Base-by-base conservation (phyloP, 441 rosid genomes). In the Populus hybrid region DNA sequence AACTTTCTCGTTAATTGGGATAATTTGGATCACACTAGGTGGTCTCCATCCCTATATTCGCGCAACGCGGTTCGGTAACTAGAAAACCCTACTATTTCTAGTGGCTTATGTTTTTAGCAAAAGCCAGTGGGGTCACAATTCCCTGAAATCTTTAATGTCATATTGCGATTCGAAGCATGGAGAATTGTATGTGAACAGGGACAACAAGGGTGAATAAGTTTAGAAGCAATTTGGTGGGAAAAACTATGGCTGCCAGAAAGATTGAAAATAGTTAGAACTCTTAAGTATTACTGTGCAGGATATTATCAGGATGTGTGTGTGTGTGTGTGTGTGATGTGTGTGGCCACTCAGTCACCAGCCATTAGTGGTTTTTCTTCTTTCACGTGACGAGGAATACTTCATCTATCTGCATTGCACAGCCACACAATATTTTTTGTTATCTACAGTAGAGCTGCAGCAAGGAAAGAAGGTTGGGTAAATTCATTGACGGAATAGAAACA, bases 41-140 rank as follows among this genome's bases (percentile, higher is more conserved):
- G 80, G 83, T 70, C 36, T 78, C 76, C 80, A 53, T 75, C 28
- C 77, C 82, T 73, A 28, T 69, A 75, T 82, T 80, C 32, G 57
- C 84, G 80, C 79, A 78, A 66, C 79, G 38, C 78, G 77, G 11
- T 67, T 67, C 5, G 76, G 34, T 53, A n/a, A 7, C 69, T 5
- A 4, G 14, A 28, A 26, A 32, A 38, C 36, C 34, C 32, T n/a
- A 24, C 21, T 21, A 18, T 75, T 70, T 65, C 4, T 10, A 9
- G 19, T 24, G 66, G 11, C 68, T 2, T 23, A 30, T 34, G 53
- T 35, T 35, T 38, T 36, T 8, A 16, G 40, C 32, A 14, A 5
- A 6, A 59, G 38, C 34, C 61, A 2, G 34, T 30, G 42, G 59
- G 67, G 50, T 68, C 12, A 64, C 23, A 35, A 10, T 18, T 19